Evolutionary conservation across 2,329 filamentous ascomycete species (phyloP).

Genomic region (Aspergillus fijiensis): DNA sequence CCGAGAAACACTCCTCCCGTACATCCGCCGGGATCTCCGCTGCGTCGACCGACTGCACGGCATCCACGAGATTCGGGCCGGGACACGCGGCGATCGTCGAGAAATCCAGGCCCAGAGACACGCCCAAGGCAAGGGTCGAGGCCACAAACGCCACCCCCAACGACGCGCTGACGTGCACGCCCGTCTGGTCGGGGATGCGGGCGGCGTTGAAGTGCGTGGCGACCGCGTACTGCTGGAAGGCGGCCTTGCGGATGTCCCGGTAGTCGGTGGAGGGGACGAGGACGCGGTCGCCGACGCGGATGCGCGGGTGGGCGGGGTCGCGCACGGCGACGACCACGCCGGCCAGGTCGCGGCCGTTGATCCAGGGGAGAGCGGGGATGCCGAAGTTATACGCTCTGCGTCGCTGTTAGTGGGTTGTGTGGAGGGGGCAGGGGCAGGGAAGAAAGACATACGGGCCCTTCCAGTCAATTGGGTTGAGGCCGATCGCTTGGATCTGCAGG

Average conservation of each 20-base stretch:
- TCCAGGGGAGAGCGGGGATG: slow-evolving; percentile 65
- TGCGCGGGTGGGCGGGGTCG: slow-evolving; percentile 43
- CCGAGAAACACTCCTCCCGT: slow-evolving; percentile 60
- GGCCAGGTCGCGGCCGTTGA: slow-evolving; percentile 68
- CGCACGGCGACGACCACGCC: slow-evolving; percentile 59
- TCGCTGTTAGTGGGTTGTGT: background rate
- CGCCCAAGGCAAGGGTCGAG: slow-evolving; percentile 63
- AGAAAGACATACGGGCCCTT: slow-evolving; percentile 62
- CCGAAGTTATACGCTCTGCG: slow-evolving; percentile 68
- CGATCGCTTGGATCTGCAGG: slow-evolving; percentile 56
- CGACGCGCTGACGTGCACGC: slow-evolving; percentile 58
- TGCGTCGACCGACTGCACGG: slow-evolving; percentile 50
- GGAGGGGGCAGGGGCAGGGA: background rate
- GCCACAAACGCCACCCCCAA: slow-evolving; percentile 72
- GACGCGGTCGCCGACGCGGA: slow-evolving; percentile 57
- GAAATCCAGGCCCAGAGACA: slow-evolving; percentile 70
- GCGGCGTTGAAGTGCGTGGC: slow-evolving; percentile 65
- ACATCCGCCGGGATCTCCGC: slow-evolving; percentile 61
- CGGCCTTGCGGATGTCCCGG: slow-evolving; percentile 68
- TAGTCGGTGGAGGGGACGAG: slow-evolving; percentile 74
- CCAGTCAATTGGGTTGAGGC: slow-evolving; percentile 76
- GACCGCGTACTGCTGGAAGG: slow-evolving; percentile 69
- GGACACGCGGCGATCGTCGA: slow-evolving; percentile 32
- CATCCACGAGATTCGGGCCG: slow-evolving; percentile 60
- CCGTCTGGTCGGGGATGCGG: slow-evolving; percentile 56